Percentiles rank a stretch among this genome's conserved stretches.
These are phyloP conservation scores for Lasiosphaeris hirsuta DNA, from an alignment of 495 filamentous ascomycete genomes.

Conservation along the genomic window DNA sequence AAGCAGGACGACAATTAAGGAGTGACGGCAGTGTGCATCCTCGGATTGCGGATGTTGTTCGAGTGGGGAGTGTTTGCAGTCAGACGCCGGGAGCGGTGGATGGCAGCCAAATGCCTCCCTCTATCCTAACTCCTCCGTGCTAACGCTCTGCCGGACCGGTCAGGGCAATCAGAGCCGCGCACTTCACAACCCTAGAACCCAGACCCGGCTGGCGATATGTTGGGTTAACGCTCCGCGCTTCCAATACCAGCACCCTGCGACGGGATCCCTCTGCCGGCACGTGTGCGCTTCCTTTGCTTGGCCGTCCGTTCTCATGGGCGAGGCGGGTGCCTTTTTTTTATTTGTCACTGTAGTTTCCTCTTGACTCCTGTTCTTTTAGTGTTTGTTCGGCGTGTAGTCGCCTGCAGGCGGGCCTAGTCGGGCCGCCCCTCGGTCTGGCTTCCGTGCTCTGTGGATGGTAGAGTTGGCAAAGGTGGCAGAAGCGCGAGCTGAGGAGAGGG, in stretches of 20 bases:
- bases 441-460: not conserved
- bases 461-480: not conserved
- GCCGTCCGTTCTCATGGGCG: too few relatives aligned
- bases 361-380: not conserved
- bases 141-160: slow-evolving; percentile 11
- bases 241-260: too few relatives aligned
- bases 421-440: slow-evolving; percentile 11
- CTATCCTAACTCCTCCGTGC: slow-evolving; percentile 16
- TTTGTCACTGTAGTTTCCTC: slow-evolving; percentile 1
- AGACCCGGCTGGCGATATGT: slow-evolving; percentile 3
- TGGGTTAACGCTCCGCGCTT: too few relatives aligned
- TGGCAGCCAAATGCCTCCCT: slow-evolving; percentile 3
- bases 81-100: not conserved
- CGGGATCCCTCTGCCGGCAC: not conserved
- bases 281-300: too few relatives aligned
- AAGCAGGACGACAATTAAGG: not conserved
- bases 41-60: slow-evolving; percentile 8
- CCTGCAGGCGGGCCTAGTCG: slow-evolving; percentile 20
- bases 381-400: slow-evolving; percentile 5
- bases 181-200: not conserved
- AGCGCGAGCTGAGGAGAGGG: not conserved
- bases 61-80: slow-evolving; percentile 16
- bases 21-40: slow-evolving; percentile 3
- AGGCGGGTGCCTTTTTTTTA: not conserved
- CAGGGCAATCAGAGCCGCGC: slow-evolving; percentile 24